Percentiles rank a stretch among this genome's conserved stretches.
Evolutionary conservation across 768 basidiomycete species (phyloP).

Genomic region (Lenzites betulinus): DNA sequence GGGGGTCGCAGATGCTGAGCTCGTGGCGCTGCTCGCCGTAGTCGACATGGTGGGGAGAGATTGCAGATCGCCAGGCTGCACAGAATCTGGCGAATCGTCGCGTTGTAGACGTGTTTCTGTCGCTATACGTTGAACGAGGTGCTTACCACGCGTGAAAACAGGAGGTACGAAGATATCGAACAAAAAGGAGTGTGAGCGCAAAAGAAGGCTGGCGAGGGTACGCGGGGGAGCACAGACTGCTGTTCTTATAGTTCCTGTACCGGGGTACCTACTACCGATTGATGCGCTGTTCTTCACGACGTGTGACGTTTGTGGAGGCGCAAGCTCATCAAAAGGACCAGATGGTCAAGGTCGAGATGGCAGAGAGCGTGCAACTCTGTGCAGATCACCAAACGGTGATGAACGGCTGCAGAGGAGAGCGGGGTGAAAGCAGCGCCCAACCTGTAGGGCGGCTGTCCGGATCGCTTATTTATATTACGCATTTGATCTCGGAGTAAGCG

Average conservation of each 20-base stretch:
- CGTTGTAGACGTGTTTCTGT: neutral
- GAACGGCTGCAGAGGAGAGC: too few relatives aligned
- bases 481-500: too few relatives aligned
- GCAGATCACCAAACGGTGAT: conserved; percentile 8
- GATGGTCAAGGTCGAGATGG: conserved; percentile 13
- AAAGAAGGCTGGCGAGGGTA: conserved; percentile 7
- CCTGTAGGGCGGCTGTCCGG: too few relatives aligned
- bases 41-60: conserved; percentile 12
- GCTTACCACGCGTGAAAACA: neutral
- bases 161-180: neutral
- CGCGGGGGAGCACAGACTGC: neutral
- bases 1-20: neutral
- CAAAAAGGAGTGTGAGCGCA: conserved; percentile 8
- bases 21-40: conserved; percentile 1
- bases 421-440: too few relatives aligned
- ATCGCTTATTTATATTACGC: too few relatives aligned
- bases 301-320: conserved; percentile 4
- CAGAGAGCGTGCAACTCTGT: conserved; percentile 3
- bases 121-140: too few relatives aligned
- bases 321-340: conserved; percentile 14
- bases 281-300: conserved; percentile 20
- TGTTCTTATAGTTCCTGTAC: conserved; percentile 4
- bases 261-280: too few relatives aligned
- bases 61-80: conserved; percentile 6
- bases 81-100: neutral